Base-by-base conservation (phyloP, 1,139 yeast genomes). In the Yamadazyma blattariae region DNA sequence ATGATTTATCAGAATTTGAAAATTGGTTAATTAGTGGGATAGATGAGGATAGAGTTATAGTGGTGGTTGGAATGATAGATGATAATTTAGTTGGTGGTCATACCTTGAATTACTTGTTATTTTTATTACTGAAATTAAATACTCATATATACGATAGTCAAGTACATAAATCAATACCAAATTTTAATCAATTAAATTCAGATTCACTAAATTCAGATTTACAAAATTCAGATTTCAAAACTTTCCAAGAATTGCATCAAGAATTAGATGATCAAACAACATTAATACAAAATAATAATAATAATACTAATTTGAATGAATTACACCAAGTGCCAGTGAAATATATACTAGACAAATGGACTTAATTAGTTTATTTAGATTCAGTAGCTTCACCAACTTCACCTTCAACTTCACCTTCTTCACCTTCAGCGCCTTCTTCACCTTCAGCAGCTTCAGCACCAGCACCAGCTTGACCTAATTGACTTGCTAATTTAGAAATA, bases 391-490 rank as follows among this genome's bases (percentile, higher is more conserved):
- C n/a, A n/a, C n/a, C n/a, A n/a, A 45, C 34, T 24, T 28, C 61
- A 17, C 47, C 64, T 10, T 54, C 59, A 27, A 45, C 57, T 37
- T 45, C 50, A 30, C 39, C 57, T 38, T 55, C 67, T 16, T 52
- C 67, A 30, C 50, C 60, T 18, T 50, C 66, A 13, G 43, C 36
- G 7, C 16, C 61, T 10, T 50, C 64, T 12, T 50, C 68, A 14
- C 41, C 64, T 16, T 48, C 62, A 11, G 57, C 62, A 8, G 56
- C 71, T 12, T 53, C 65, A 6, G 48, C 62, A 13, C 58, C 73
- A 12, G 41, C 64, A 40, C 69, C 70, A 30, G 68, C 70, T 47
- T 61, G 65, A 30, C 73, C 73, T 51, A 67, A 64, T 57, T 67
- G 72, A 44, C 68, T 60, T 28, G 73, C 72, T 46, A 67, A 64